Evolutionary conservation across 345 rosid species (phyloP), one percentile per base, ranked within the genome.

Genomic region (Camelina laxa): DNA sequence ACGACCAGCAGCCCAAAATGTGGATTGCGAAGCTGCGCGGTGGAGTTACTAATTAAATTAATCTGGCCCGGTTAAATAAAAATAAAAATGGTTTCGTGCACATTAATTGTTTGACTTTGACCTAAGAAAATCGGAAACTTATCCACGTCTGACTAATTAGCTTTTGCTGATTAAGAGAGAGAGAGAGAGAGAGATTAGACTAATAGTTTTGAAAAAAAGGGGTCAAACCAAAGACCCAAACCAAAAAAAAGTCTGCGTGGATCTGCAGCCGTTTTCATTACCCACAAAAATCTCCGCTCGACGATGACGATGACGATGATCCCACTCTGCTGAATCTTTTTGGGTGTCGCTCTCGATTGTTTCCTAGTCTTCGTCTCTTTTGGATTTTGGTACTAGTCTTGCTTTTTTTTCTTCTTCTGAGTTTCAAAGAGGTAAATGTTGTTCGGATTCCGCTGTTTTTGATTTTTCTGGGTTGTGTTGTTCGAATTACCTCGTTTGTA

Each of bases 241-340:
- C 30, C 30, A 31, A 33, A 8, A 48, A 6, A 17, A 27, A 42
- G 65, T 65, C 69, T 60, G 79, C 74, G 79, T 68, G 48, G 63
- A 60, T 68, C 79, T 60, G 24, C 74, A 50, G 79, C 79, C 65
- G 70, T 54, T 31, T 74, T 61, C 59, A 69, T 50, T 14, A 3
- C n/a, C 47, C 69, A 42, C 65, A 36, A 61, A 53, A 57, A 6
- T 10, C 2, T 54, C 58, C 22, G 30, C 21, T 54, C n/a, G 48
- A 42, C 12, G 27, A 17, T 3, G 22, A 42, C 12, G 27, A 17
- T 3, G 22, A 31, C 35, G 36, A 16, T 30, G 7, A 66, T 65
- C 45, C 19, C 6, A 17, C 17, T 27, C 54, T 49, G 5, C 22
- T 49, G 53, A 48, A 16, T 3, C 3, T 16, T 3, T 48, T 7